Evolutionary conservation across 495 filamentous ascomycete genomes (phyloP).

Genomic region (Aspergillus conjunctus): DNA sequence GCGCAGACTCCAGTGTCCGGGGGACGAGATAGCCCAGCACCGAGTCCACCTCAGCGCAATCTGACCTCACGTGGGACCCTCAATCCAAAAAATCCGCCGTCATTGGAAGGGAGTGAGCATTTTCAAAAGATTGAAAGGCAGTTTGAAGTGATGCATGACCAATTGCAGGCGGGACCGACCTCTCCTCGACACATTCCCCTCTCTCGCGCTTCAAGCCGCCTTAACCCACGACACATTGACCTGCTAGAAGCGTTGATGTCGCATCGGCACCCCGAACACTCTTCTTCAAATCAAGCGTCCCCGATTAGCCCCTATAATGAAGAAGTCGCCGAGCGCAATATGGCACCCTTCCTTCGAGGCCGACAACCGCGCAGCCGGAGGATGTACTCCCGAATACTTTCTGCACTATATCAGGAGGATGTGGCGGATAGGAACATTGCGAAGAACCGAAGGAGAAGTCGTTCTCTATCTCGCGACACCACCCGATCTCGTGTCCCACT

Average conservation of each 20-base stretch:
- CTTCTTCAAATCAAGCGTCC: constrained; percentile 26
- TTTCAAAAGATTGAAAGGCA: constrained; percentile 46
- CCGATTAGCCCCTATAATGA: constrained; percentile 48
- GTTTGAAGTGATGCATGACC: constrained; percentile 45
- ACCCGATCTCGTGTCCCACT: constrained; percentile 26
- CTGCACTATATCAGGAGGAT: constrained; percentile 46
- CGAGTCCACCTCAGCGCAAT: constrained; percentile 20
- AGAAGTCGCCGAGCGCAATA: constrained; percentile 52
- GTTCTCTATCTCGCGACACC: constrained; percentile 30
- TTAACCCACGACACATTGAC: constrained; percentile 41
- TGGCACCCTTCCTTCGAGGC: constrained; percentile 41
- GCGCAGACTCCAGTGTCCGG: constrained; percentile 20
- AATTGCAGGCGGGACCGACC: constrained; percentile 32
- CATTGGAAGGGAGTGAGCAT: constrained; percentile 34
- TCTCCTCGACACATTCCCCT: constrained; percentile 32
- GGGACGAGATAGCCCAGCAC: constrained; percentile 16
- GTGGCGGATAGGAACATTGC: constrained; percentile 48
- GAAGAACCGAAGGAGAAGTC: constrained; percentile 26
- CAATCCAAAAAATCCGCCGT: constrained; percentile 18
- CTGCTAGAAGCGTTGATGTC: constrained; percentile 44
- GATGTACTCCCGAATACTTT: constrained; percentile 36
- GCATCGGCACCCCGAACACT: constrained; percentile 32
- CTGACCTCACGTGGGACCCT: constrained; percentile 3
- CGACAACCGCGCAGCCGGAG: constrained; percentile 27
- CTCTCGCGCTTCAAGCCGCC: constrained; percentile 23